Percentiles rank a stretch among this genome's conserved stretches.
These are phyloP conservation scores for Astrothelium subdiscretum DNA, from an alignment of 495 filamentous ascomycete species.

Conservation along the genomic window DNA sequence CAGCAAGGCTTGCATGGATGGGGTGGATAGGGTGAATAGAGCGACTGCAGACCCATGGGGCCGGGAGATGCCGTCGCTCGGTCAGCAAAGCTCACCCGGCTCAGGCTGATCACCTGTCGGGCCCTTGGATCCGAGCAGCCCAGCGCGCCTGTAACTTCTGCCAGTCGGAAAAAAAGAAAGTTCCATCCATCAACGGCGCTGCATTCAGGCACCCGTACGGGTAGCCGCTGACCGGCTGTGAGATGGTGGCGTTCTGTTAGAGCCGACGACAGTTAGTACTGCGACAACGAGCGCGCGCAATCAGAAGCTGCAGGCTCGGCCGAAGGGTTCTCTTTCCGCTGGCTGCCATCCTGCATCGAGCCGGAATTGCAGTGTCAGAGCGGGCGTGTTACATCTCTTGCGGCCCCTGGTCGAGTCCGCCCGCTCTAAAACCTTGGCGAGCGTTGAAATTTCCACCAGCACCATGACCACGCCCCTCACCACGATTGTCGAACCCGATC, in stretches of 20 bases:
- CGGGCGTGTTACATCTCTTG: background rate
- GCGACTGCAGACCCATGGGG: background rate
- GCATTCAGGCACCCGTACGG: background rate
- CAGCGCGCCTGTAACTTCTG: background rate
- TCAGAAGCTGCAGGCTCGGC: background rate
- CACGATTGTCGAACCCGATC: constrained; percentile 2
- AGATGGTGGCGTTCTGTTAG: background rate
- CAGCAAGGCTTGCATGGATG: background rate
- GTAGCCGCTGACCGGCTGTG: background rate
- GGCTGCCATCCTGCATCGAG: constrained; percentile 1
- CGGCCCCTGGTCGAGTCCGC: background rate
- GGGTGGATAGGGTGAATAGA: too few relatives aligned
- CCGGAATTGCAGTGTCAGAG: constrained; percentile 2
- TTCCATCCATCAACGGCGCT: background rate
- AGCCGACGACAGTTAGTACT: background rate
- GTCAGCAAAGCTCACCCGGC: background rate
- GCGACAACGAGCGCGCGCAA: too few relatives aligned
- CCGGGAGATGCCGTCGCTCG: background rate
- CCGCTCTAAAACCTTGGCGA: background rate
- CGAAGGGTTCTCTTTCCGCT: background rate
- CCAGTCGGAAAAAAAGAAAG: background rate
- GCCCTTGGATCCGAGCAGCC: background rate
- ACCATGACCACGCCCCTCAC: background rate
- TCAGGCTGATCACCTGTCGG: background rate
- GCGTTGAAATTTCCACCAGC: constrained; percentile 3